A percentile compares a stretch with the other conserved stretches of the same genome.
These are phyloP conservation scores for Graphium sp. DNA, from an alignment of 2,329 filamentous ascomycete species.

Conservation along the genomic window DNA sequence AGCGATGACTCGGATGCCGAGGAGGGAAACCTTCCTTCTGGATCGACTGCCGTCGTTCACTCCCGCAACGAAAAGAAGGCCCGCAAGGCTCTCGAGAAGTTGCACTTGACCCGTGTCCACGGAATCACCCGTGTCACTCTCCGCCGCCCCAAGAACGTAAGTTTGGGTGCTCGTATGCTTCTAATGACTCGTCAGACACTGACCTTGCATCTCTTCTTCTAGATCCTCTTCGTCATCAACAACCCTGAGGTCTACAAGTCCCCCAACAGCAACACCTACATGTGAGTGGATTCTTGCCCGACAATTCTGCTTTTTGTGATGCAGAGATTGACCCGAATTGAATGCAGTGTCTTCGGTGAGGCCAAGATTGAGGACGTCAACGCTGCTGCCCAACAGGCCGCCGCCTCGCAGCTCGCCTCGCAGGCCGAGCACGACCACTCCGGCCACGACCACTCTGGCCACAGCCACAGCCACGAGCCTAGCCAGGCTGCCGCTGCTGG, in stretches of 20 bases:
- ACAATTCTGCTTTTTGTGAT: background rate
- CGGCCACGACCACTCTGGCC: conserved; percentile 51
- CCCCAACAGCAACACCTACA: conserved; percentile 98
- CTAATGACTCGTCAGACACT: background rate
- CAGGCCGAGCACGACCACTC: conserved; percentile 41
- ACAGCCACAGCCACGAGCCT: conserved; percentile 54
- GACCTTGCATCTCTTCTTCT: conserved; percentile 1
- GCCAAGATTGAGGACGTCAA: conserved; percentile 99
- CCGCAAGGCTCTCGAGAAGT: conserved; percentile 96
- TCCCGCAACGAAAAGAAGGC: conserved; percentile 99
- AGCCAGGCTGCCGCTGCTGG: conserved; percentile 43
- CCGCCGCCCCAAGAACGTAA: conserved; percentile 95
- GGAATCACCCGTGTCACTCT: conserved; percentile 98
- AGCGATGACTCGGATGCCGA: conserved; percentile 66
- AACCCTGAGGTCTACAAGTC: conserved; percentile 99
- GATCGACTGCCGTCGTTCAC: conserved; percentile 81
- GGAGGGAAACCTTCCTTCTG: conserved; percentile 60
- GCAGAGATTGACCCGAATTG: background rate
- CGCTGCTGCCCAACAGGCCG: conserved; percentile 90
- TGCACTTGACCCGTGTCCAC: conserved; percentile 87
- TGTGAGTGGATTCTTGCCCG: conserved; percentile 43
- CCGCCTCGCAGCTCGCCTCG: conserved; percentile 85
- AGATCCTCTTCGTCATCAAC: conserved; percentile 99
- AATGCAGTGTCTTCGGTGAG: conserved; percentile 84
- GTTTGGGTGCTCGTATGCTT: conserved; percentile 21